phyloP scores from a whole-genome alignment of 495 filamentous ascomycete genomes.

The Aspergillus wentii region DNA sequence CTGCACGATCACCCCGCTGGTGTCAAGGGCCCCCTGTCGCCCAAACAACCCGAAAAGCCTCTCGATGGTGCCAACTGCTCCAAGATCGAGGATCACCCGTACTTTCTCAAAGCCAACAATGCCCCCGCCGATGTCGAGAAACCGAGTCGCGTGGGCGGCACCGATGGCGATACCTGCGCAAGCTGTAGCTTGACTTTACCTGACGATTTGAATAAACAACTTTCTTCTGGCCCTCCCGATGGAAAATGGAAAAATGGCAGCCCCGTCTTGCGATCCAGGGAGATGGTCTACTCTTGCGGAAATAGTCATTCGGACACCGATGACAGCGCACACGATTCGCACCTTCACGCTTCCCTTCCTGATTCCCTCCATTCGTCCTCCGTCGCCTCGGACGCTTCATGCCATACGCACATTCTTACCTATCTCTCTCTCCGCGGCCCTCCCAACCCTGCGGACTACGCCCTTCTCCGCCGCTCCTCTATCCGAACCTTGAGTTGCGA shows the following conservation, averaged over 20 bases:
- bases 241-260: slow-evolving; percentile 48
- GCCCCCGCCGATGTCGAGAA: slow-evolving; percentile 29
- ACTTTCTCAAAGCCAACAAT: slow-evolving; percentile 30
- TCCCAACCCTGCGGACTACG: slow-evolving; percentile 68
- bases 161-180: slow-evolving; percentile 49
- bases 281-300: slow-evolving; percentile 43
- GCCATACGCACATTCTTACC: slow-evolving; percentile 76
- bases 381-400: slow-evolving; percentile 40
- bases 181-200: slow-evolving; percentile 56
- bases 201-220: slow-evolving; percentile 46
- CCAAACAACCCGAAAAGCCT: slow-evolving; percentile 10
- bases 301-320: slow-evolving; percentile 36
- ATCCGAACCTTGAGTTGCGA: slow-evolving; percentile 85
- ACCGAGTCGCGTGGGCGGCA: slow-evolving; percentile 24
- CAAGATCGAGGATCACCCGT: slow-evolving; percentile 43
- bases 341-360: slow-evolving; percentile 34
- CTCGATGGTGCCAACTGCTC: slow-evolving; percentile 17
- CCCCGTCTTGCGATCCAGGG: slow-evolving; percentile 53
- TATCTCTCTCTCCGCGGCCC: slow-evolving; percentile 85
- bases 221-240: slow-evolving; percentile 50
- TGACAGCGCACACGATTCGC: slow-evolving; percentile 30
- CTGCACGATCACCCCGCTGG: slow-evolving; percentile 12
- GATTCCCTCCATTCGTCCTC: slow-evolving; percentile 44
- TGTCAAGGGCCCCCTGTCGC: slow-evolving; percentile 10
- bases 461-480: slow-evolving; percentile 77